Base-by-base conservation (phyloP, 23 red algal genomes). In the Cyanidium caldarium region DNA sequence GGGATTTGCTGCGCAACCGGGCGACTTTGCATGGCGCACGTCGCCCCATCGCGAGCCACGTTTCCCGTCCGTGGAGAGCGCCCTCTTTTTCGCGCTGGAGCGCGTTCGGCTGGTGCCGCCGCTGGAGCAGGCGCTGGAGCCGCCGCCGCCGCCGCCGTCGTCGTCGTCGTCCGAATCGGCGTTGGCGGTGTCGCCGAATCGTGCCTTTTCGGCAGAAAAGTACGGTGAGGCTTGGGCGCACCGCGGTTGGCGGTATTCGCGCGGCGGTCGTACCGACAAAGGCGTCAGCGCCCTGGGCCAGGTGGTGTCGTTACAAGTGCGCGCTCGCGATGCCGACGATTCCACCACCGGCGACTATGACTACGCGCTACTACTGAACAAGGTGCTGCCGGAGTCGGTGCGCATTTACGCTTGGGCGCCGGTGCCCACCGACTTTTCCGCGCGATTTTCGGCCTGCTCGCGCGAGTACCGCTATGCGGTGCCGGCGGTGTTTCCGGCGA, bases 391-490 rank as follows among this genome's bases (percentile, higher is more conserved):
- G 28, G 57, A 70, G 16, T 79, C 72, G 1, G 77, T 98, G n/a
- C 82, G 82, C 14, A 74, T 87, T 26, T 65, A 80, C 0, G 76
- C 67, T 35, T 98, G 92, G 92, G 72, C 71, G 2, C 69, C 81
- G 20, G 92, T 89, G 16, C 44, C 41, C 15, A 78, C 80, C 37
- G 81, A 72, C 5, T 94, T 94, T 44, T 79, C 73, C 12, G 92
- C 92, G 33, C 67, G 92, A n/a, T 89, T 89, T 77, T 73, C 82
- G 25, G 92, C 92, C 15, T 17, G 34, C 16, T 71, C 69, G 17
- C 73, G 92, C 37, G 66, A 69, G 10, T 98, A 98, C 82, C 84
- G 88, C 28, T 98, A 98, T 76, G 86, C 85, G 35, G 83, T 98
- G 23, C 51, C 51, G 51, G 31, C 19, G 36, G 35, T 71, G 56